These are phyloP conservation scores for Fusarium nisikadoi DNA, from an alignment of 2,329 filamentous ascomycete genomes.

Conservation along the genomic window DNA sequence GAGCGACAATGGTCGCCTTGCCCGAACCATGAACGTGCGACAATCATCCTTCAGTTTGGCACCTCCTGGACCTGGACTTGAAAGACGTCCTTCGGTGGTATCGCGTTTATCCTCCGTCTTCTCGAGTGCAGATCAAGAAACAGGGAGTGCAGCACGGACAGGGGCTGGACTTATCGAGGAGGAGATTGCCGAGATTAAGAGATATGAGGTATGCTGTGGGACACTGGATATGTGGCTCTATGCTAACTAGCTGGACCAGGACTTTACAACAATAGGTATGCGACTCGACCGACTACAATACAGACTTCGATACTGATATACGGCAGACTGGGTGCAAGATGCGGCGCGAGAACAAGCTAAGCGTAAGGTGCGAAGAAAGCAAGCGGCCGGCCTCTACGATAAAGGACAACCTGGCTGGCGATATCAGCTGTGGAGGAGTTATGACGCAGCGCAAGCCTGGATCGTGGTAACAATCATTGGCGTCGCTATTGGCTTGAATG, in stretches of 20 bases:
- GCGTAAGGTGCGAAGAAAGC: conserved; percentile 78
- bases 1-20: conserved; percentile 53
- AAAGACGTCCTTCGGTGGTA: conserved; percentile 66
- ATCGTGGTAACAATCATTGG: conserved; percentile 96
- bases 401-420: conserved; percentile 79
- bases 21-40: conserved; percentile 60
- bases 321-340: conserved; percentile 94
- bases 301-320: conserved; percentile 46
- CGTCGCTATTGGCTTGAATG: conserved; percentile 91
- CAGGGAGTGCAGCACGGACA: conserved; percentile 58
- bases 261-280: conserved; percentile 92
- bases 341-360: conserved; percentile 89
- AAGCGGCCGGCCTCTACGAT: conserved; percentile 77
- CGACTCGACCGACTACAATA: conserved; percentile 17
- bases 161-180: conserved; percentile 83
- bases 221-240: conserved; percentile 10
- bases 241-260: conserved; percentile 54
- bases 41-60: conserved; percentile 61
- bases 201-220: conserved; percentile 76
- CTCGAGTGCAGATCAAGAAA: conserved; percentile 71
- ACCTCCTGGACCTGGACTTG: conserved; percentile 52
- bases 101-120: conserved; percentile 75
- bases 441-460: conserved; percentile 97
- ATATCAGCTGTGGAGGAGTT: conserved; percentile 82
- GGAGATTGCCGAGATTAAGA: conserved; percentile 96